Evolutionary conservation across 768 basidiomycete species (phyloP).

Genomic region (Trametes elegans): DNA sequence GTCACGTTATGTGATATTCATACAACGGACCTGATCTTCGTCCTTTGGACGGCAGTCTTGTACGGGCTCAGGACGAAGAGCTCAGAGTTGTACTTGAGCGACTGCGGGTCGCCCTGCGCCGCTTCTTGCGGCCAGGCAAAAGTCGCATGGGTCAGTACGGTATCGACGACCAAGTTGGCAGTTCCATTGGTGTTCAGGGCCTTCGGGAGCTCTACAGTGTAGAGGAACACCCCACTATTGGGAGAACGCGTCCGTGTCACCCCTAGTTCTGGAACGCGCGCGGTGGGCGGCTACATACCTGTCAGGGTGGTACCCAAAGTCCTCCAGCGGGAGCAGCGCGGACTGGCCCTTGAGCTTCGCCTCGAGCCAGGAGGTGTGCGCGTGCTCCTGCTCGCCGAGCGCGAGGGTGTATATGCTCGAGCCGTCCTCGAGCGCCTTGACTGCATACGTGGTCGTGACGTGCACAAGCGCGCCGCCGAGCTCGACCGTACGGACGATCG

Average conservation of each 20-base stretch:
- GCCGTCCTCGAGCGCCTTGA: constrained; percentile 65
- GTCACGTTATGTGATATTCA: background rate
- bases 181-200: constrained; percentile 57
- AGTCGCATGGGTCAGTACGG: constrained; percentile 76
- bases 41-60: constrained; percentile 73
- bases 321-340: constrained; percentile 47
- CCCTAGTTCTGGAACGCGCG: background rate
- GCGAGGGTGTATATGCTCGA: constrained; percentile 67
- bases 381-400: constrained; percentile 58
- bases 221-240: constrained; percentile 42
- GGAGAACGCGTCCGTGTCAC: background rate
- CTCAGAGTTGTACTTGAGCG: constrained; percentile 72
- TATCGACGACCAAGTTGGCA: constrained; percentile 74
- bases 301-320: constrained; percentile 45
- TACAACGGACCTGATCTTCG: constrained; percentile 74
- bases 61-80: constrained; percentile 87
- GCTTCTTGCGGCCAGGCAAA: constrained; percentile 73
- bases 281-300: constrained; percentile 46
- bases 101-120: constrained; percentile 73
- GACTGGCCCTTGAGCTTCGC: constrained; percentile 75
- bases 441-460: constrained; percentile 85
- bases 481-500: constrained; percentile 84
- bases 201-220: constrained; percentile 65
- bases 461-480: constrained; percentile 86
- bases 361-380: constrained; percentile 74